Base-by-base conservation (phyloP, 148 eudicot genomes). In the Tetragonia tetragonoides region DNA sequence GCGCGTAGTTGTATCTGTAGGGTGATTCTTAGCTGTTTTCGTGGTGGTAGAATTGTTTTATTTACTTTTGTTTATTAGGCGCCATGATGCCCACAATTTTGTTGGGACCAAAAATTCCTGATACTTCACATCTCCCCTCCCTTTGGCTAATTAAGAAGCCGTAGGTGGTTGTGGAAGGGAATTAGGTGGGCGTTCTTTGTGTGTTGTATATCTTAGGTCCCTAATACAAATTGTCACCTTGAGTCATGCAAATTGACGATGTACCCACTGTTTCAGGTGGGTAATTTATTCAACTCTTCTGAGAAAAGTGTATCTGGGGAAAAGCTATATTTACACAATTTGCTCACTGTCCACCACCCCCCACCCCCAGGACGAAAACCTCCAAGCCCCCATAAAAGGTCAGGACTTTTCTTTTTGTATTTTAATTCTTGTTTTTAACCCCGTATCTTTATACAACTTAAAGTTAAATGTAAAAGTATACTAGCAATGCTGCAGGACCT, bases 41-140 rank as follows among this genome's bases (percentile, higher is more conserved):
- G 28, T n/a, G 12, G 46, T 71, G 46, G 17, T 78, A 74, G 79
- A 57, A 68, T 68, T 61, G 71, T 68, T 70, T 80, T 78, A 70
- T 83, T 72, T 71, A 24, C 7, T 51, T 68, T 68, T 69, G 66
- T 63, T 78, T 70, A 71, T 40, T 11, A 47, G 63, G 68, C 10
- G 42, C 21, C 42, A 17, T 79, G 62, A 81, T 86, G 89, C 89
- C 88, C 83, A 84, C 81, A 80, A 87, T 84, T 87, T 90, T 88
- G 85, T 77, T 80, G 75, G 61, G 74, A 74, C 70, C 66, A 38
- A 69, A 61, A 78, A 68, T 78, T 79, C 78, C 72, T 49, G 74
- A 72, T 57, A 73, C 79, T 39, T 76, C 77, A 42, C 66, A 63
- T 72, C 70, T 65, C 53, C 64, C 66, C 70, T 65, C 53, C 64